Percentiles rank a stretch among this genome's conserved stretches.
phyloP scores from a whole-genome alignment of 2,329 filamentous ascomycete genomes.

The Fusarium anthophilum region DNA sequence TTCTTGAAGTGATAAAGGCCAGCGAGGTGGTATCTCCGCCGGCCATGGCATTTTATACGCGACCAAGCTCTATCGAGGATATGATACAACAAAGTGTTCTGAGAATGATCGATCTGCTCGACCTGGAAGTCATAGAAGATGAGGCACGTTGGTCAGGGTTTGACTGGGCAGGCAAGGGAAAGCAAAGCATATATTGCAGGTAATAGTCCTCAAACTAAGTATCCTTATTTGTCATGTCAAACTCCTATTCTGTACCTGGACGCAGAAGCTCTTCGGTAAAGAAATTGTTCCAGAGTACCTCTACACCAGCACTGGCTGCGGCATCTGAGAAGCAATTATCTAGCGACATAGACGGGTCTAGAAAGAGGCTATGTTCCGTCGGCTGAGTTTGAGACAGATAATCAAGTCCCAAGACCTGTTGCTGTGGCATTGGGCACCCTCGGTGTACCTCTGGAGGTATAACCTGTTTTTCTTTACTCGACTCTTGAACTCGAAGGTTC shows the following conservation, averaged over 20 bases:
- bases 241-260: rapidly evolving
- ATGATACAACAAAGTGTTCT: background rate
- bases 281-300: background rate
- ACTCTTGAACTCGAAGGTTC: background rate
- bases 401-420: background rate
- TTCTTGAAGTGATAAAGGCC: background rate
- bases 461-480: no score
- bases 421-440: rapidly evolving
- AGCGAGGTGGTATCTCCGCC: background rate
- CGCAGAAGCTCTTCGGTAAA: rapidly evolving
- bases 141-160: background rate
- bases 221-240: no score
- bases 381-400: background rate
- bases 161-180: background rate
- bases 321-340: background rate
- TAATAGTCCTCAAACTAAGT: background rate
- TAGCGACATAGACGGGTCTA: background rate
- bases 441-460: rapidly evolving
- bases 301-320: background rate
- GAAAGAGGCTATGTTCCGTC: background rate
- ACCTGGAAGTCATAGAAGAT: background rate
- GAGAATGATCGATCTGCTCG: background rate
- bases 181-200: background rate
- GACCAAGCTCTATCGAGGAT: background rate
- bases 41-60: background rate